These are phyloP conservation scores for Samsoniella hepiali DNA, from an alignment of 2,329 filamentous ascomycete species.

Conservation along the genomic window DNA sequence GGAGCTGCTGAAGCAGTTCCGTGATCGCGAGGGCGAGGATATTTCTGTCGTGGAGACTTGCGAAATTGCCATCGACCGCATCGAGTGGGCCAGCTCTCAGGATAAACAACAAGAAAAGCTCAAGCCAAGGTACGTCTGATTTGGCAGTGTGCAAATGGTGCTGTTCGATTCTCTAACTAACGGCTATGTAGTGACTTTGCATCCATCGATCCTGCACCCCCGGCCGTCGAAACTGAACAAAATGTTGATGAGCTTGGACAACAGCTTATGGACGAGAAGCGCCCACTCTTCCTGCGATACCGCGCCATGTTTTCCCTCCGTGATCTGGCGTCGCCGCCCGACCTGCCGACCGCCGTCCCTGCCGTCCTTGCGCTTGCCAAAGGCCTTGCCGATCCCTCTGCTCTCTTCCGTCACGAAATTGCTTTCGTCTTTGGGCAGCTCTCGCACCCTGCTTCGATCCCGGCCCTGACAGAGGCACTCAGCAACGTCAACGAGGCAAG, in stretches of 20 bases:
- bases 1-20: constrained; percentile 66
- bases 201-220: constrained; percentile 91
- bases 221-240: constrained; percentile 67
- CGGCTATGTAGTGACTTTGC: constrained; percentile 72
- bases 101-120: constrained; percentile 70
- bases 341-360: constrained; percentile 83
- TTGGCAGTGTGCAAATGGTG: constrained; percentile 14
- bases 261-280: constrained; percentile 71
- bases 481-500: constrained; percentile 78
- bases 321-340: constrained; percentile 89
- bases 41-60: constrained; percentile 91
- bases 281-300: constrained; percentile 88
- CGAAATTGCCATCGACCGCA: constrained; percentile 91
- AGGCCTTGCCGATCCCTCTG: constrained; percentile 81
- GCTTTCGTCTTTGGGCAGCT: constrained; percentile 98
- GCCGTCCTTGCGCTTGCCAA: constrained; percentile 82
- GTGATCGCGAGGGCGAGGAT: constrained; percentile 72
- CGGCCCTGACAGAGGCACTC: constrained; percentile 74
- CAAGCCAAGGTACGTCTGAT: constrained; percentile 65
- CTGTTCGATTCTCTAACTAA: constrained; percentile 29
- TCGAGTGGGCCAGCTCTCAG: constrained; percentile 85
- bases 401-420: constrained; percentile 95
- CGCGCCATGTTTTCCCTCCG: constrained; percentile 97
- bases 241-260: constrained; percentile 73
- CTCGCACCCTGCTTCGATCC: constrained; percentile 94